phyloP scores from a whole-genome alignment of 257 asterid species.

The Solanum peruvianum region DNA sequence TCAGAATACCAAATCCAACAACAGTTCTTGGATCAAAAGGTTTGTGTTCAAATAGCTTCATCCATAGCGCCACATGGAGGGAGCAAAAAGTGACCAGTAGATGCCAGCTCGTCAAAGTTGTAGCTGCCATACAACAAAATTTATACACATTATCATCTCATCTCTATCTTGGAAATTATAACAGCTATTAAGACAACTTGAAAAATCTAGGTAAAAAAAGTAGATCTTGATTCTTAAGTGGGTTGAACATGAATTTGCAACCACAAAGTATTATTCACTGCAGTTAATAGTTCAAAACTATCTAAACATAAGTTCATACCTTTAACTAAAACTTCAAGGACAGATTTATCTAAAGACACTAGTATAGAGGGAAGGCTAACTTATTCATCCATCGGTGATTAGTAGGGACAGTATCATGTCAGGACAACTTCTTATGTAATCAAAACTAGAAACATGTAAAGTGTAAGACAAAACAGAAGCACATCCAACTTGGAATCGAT shows the following conservation, averaged over 20 bases:
- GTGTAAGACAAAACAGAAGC: neutral
- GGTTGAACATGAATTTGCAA: neutral
- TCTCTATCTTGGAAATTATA: neutral
- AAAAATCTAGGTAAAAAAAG: neutral
- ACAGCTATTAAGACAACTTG: neutral
- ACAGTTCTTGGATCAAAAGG: conserved; percentile 60
- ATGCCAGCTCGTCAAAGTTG: conserved; percentile 94
- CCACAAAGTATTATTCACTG: neutral
- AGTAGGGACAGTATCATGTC: neutral
- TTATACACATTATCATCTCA: neutral
- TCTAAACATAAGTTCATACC: neutral
- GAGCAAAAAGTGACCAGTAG: conserved; percentile 73
- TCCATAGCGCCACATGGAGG: conserved; percentile 60
- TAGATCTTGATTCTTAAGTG: neutral
- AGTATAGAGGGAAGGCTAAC: neutral
- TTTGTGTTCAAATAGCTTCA: conserved; percentile 80
- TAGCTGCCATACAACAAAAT: conserved; percentile 36
- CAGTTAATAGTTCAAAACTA: neutral
- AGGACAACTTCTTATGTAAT: neutral
- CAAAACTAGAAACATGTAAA: neutral
- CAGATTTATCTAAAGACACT: neutral
- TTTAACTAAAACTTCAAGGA: neutral
- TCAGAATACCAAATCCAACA: conserved; percentile 76
- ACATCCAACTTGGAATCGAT: neutral
- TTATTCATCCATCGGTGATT: neutral